Evolutionary conservation across 495 filamentous ascomycete species (phyloP).

Genomic region (Penicillium herquei): DNA sequence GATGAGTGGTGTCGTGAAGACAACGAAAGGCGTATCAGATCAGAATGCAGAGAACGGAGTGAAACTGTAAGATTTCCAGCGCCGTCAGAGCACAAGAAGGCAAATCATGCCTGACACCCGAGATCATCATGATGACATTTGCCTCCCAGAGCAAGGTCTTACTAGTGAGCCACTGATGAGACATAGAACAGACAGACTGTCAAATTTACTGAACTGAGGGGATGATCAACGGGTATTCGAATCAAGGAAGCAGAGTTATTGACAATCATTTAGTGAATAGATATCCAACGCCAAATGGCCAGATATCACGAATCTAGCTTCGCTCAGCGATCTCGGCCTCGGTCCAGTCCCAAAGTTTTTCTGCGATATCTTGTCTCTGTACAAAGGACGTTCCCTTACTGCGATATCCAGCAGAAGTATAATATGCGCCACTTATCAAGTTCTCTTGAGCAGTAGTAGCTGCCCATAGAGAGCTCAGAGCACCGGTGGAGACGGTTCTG

Average conservation of each 20-base stretch:
- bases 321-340: constrained; percentile 46
- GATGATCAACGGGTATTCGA: too few relatives aligned
- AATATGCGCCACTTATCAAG: constrained; percentile 54
- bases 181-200: neutral
- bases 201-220: neutral
- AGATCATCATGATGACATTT: constrained; percentile 29
- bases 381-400: constrained; percentile 36
- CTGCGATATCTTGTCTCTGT: constrained; percentile 47
- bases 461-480: constrained; percentile 62
- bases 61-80: neutral
- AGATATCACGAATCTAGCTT: constrained; percentile 1
- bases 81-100: neutral
- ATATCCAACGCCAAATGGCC: neutral
- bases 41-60: too few relatives aligned
- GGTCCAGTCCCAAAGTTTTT: constrained; percentile 63
- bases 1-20: neutral
- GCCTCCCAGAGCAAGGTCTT: neutral
- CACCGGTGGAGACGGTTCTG: constrained; percentile 43
- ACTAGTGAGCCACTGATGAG: too few relatives aligned
- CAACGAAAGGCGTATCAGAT: too few relatives aligned
- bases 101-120: constrained; percentile 13
- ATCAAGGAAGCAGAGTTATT: neutral
- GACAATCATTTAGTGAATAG: neutral
- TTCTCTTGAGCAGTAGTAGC: constrained; percentile 31
- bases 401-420: constrained; percentile 52